phyloP scores from a whole-genome alignment of 352 stramenopile genomes.

The Lagenidium giganteum region DNA sequence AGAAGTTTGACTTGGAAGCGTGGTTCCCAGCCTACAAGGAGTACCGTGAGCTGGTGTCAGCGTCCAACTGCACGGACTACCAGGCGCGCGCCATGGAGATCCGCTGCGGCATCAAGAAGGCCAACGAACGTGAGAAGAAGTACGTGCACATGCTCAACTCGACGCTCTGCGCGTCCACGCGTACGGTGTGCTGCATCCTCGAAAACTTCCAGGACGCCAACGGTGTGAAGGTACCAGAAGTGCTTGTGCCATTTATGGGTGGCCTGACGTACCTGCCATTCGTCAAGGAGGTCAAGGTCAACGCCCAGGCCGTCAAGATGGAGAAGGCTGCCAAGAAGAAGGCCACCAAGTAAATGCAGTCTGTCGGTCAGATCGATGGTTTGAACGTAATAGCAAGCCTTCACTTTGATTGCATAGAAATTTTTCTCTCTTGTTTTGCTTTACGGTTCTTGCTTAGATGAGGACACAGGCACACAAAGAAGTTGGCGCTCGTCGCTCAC shows the following conservation, averaged over 20 bases:
- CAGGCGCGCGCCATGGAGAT: constrained; percentile 98
- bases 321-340: constrained; percentile 95
- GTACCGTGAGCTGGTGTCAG: constrained; percentile 99
- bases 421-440: constrained; percentile 4
- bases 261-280: constrained; percentile 99
- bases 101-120: constrained; percentile 95
- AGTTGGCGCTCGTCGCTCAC: too few relatives aligned
- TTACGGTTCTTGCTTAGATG: too few relatives aligned
- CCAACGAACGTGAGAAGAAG: constrained; percentile 93
- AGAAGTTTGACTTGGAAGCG: constrained; percentile 99
- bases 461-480: too few relatives aligned
- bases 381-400: too few relatives aligned
- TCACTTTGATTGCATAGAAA: too few relatives aligned
- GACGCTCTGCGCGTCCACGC: constrained; percentile 97
- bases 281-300: constrained; percentile 91
- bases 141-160: constrained; percentile 99
- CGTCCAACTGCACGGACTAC: constrained; percentile 99
- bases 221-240: constrained; percentile 96
- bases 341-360: constrained; percentile 46
- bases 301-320: constrained; percentile 91
- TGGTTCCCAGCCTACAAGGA: constrained; percentile 99
- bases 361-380: too few relatives aligned
- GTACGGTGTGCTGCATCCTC: constrained; percentile 98
- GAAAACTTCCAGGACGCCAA: constrained; percentile 99
- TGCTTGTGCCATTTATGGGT: constrained; percentile 98